These are phyloP conservation scores for Parietaria judaica DNA, from an alignment of 306 rosid genomes.

Conservation along the genomic window DNA sequence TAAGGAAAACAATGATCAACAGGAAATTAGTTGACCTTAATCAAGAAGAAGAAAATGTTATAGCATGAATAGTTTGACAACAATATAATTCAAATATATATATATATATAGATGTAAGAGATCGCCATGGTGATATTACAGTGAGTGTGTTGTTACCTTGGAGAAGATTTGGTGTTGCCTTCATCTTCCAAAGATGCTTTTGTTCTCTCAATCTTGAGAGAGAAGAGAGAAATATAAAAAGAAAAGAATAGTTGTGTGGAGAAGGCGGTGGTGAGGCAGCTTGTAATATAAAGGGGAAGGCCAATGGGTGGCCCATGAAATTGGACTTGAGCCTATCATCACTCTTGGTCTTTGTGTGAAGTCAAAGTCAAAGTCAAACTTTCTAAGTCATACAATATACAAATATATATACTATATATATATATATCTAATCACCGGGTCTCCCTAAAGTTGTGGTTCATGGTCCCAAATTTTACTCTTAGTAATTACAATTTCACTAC, in stretches of 20 bases:
- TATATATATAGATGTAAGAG: neutral
- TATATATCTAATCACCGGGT: no score
- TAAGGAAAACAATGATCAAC: no score
- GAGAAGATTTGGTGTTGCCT: slow-evolving; percentile 33
- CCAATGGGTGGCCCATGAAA: slow-evolving; percentile 47
- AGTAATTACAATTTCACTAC: no score
- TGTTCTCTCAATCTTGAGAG: slow-evolving; percentile 4
- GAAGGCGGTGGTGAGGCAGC: slow-evolving; percentile 17
- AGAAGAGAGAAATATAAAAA: slow-evolving; percentile 12
- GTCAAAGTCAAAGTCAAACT: no score
- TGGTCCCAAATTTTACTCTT: no score
- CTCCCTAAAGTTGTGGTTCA: no score
- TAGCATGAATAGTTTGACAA: no score
- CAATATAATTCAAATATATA: neutral
- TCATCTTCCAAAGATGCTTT: slow-evolving; percentile 26
- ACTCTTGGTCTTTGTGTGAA: neutral
- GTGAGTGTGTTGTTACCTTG: slow-evolving; percentile 29
- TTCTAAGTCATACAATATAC: no score
- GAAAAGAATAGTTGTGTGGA: neutral
- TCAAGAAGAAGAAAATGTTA: no score
- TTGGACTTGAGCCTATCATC: slow-evolving; percentile 34
- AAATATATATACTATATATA: no score
- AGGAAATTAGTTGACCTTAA: no score
- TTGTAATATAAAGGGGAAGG: slow-evolving; percentile 30
- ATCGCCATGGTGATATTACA: no score